Base-by-base conservation (phyloP, 176 grass and related monocot genomes). In the Musa itinerans region DNA sequence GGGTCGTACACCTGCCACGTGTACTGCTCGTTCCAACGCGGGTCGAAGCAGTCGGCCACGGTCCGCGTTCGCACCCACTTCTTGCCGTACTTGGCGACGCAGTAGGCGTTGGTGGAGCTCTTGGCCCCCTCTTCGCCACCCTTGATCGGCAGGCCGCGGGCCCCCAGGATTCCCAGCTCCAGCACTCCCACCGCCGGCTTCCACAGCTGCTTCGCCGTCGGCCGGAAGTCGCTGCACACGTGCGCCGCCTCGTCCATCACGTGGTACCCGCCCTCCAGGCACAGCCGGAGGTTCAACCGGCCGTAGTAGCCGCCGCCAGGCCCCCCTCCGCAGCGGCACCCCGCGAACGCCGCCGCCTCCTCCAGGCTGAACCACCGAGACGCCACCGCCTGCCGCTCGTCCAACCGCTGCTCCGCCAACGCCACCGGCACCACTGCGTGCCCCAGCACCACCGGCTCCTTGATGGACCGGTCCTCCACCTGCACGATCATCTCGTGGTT, bases 1-100 rank as follows among this genome's bases (percentile, higher is more conserved):
- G 95, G 95, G 78, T 99, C 95, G 87, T 99, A 94, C 13, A 99
- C 95, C 73, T 87, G 95, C 95, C 95, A 99, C 19, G 88, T 94
- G 90, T 99, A 99, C 86, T 99, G 95, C 74, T 99, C 95, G 78
- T 99, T 99, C 95, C 95, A 99, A 54, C 83, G 83, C 5, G 95
- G 95, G 84, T 81, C 92, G 10, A 99, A 89, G 84, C 48, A 89
- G 76, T 99, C 95, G 29, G 84, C 83, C 23, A 99, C 79, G 61
- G 95, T 98, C 24, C 95, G 88, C 10, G 95, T 98, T 27, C 95
- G 86, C 53, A 84, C 90, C 95, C 95, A 98, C 78, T 98, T 98
- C 88, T 94, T 98, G 56, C 95, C 95, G 48, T 98, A 98, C 86
- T 98, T 98, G 75, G 88, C 90, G 9, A 91, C 95, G 80, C 95